Percentiles rank a stretch among this genome's conserved stretches.
Conservation (phyloP, 2,329 filamentous ascomycete genomes). For the Monilinia polystroma region DNA sequence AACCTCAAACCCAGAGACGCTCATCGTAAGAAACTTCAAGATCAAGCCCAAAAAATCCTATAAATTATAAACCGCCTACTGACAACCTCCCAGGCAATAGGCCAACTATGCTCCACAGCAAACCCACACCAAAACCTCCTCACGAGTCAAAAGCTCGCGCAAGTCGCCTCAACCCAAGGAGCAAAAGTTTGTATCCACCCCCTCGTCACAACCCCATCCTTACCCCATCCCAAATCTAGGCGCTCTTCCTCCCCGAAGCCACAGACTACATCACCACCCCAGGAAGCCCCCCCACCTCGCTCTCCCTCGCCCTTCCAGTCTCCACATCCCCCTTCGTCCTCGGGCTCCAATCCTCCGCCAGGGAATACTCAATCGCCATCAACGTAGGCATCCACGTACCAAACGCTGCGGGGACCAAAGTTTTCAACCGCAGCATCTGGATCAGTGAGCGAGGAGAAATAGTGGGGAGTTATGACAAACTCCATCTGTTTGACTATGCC, state of each 20-base stretch:
- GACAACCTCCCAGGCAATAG: slow-evolving; percentile 63
- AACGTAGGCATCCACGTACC: slow-evolving; percentile 88
- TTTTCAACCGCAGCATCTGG: slow-evolving; percentile 67
- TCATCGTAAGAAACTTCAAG: slow-evolving; percentile 17
- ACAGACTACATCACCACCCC: slow-evolving; percentile 60
- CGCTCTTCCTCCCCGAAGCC: slow-evolving; percentile 90
- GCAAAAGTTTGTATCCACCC: slow-evolving; percentile 61
- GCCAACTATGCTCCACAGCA: slow-evolving; percentile 85
- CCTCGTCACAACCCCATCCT: neutral
- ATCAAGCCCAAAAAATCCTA: neutral
- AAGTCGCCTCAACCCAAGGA: slow-evolving; percentile 70
- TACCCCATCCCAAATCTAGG: slow-evolving; percentile 45
- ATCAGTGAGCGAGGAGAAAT: slow-evolving; percentile 61
- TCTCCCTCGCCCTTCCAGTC: slow-evolving; percentile 68
- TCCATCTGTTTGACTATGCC: slow-evolving; percentile 82
- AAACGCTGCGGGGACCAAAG: slow-evolving; percentile 44
- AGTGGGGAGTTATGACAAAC: slow-evolving; percentile 71
- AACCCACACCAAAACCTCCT: slow-evolving; percentile 73
- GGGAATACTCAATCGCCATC: slow-evolving; percentile 63
- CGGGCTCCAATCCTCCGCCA: slow-evolving; percentile 70
- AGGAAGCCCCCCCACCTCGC: slow-evolving; percentile 60
- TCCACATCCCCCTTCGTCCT: slow-evolving; percentile 69
- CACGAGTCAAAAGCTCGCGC: slow-evolving; percentile 71
- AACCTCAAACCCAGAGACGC: neutral
- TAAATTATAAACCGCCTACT: neutral